phyloP scores from a whole-genome alignment of 768 basidiomycete genomes.

The Tylopilus balloui region DNA sequence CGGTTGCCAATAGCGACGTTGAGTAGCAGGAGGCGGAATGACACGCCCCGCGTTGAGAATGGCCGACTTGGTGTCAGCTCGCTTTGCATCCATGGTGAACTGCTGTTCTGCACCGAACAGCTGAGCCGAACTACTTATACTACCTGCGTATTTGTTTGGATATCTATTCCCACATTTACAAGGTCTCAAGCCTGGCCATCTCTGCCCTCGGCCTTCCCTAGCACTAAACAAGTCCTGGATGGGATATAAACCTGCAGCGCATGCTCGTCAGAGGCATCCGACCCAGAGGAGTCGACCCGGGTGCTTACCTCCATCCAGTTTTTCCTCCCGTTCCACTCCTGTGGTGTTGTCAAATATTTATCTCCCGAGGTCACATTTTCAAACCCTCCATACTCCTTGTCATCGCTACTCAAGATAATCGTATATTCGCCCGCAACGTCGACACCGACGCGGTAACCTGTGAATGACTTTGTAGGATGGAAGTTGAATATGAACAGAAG shows the following conservation, averaged over 20 bases:
- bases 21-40: constrained; percentile 21
- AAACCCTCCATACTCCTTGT: constrained; percentile 86
- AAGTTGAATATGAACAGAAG: constrained; percentile 97
- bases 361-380: constrained; percentile 64
- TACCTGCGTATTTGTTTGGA: not conserved
- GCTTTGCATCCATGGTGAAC: constrained; percentile 21
- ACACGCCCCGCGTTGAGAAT: not conserved
- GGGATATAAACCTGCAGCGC: constrained; percentile 28
- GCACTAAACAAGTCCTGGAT: constrained; percentile 30
- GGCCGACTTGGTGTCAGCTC: constrained; percentile 1
- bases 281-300: not conserved
- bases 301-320: constrained; percentile 78
- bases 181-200: not conserved
- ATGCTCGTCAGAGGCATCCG: not conserved
- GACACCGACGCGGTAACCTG: constrained; percentile 91
- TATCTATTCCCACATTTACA: not conserved
- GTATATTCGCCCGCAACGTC: constrained; percentile 81
- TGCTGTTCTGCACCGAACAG: not conserved
- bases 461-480: constrained; percentile 85
- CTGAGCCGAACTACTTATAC: not conserved
- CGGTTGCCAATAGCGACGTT: constrained; percentile 1
- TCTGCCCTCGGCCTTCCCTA: constrained; percentile 19
- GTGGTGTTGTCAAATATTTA: constrained; percentile 72
- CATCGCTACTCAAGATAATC: constrained; percentile 79
- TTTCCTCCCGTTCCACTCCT: constrained; percentile 90